Evolutionary conservation across 345 rosid genomes (phyloP).

Genomic region (Xanthoceras sorbifolium): DNA sequence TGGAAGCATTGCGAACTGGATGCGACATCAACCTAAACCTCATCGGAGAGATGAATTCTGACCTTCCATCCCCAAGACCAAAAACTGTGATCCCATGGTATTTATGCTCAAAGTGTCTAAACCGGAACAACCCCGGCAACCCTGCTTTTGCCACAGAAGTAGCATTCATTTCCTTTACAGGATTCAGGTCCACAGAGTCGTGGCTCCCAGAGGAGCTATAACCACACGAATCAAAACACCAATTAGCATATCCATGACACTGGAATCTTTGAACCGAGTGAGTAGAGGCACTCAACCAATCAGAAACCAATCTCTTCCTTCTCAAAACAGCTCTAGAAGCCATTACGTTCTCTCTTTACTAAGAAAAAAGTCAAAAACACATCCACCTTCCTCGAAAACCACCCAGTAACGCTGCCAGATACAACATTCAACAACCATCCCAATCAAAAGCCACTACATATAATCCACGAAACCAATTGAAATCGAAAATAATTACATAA

Average conservation of each 20-base stretch:
- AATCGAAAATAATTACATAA: background rate
- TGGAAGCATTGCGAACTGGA: slow-evolving; percentile 53
- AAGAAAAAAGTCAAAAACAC: slow-evolving; percentile 19
- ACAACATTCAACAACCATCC: slow-evolving; percentile 1
- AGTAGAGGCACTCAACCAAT: slow-evolving; percentile 43
- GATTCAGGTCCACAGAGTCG: slow-evolving; percentile 19
- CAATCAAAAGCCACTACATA: slow-evolving; percentile 8
- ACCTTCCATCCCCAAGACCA: slow-evolving; percentile 30
- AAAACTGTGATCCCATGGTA: slow-evolving; percentile 32
- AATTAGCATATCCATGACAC: slow-evolving; percentile 32
- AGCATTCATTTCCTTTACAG: slow-evolving; percentile 18
- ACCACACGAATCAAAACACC: slow-evolving; percentile 28
- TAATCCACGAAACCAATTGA: background rate
- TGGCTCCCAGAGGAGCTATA: slow-evolving; percentile 25
- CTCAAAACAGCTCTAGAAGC: slow-evolving; percentile 70
- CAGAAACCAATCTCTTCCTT: slow-evolving; percentile 51
- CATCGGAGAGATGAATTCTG: slow-evolving; percentile 29
- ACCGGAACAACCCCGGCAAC: slow-evolving; percentile 25
- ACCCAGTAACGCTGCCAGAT: slow-evolving; percentile 25
- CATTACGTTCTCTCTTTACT: slow-evolving; percentile 43
- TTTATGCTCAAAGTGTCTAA: slow-evolving; percentile 24
- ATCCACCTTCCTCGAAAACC: slow-evolving; percentile 27
- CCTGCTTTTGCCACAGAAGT: slow-evolving; percentile 26
- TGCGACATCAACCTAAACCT: slow-evolving; percentile 38
- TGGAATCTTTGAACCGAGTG: slow-evolving; percentile 46